Conservation (phyloP, 371 early-diverging fungal species). For the Syncephalis plumigaleata region DNA sequence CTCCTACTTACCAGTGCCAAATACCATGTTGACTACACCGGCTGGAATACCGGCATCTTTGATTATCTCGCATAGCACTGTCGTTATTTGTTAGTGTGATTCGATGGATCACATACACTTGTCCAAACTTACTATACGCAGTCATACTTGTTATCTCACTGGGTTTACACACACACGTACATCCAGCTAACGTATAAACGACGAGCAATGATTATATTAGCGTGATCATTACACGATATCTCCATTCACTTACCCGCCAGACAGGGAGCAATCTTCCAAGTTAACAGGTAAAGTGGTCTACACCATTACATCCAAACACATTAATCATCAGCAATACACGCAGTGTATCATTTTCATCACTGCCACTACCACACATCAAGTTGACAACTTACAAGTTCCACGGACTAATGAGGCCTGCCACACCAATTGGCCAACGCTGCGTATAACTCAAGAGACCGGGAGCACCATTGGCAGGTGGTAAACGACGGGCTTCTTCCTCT, state of each 20-base stretch:
- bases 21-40: conserved; percentile 67
- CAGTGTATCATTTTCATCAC: too few species aligned
- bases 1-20: conserved; percentile 30
- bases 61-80: conserved; percentile 35
- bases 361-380: conserved; percentile 7
- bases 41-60: conserved; percentile 43
- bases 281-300: conserved; percentile 46
- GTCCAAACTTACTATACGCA: conserved; percentile 15
- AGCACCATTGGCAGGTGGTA: too few species aligned
- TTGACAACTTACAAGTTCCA: conserved; percentile 30
- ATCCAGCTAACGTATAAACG: conserved; percentile 6
- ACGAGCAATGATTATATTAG: not conserved
- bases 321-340: too few species aligned
- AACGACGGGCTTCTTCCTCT: too few species aligned
- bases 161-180: conserved; percentile 41
- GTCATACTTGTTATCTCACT: conserved; percentile 55
- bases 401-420: conserved; percentile 49
- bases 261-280: conserved; percentile 66
- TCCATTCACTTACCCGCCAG: conserved; percentile 22
- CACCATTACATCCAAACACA: not conserved
- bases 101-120: not conserved
- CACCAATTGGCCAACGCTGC: conserved; percentile 39
- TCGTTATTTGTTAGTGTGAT: not conserved
- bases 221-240: not conserved
- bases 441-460: conserved; percentile 18